A percentile compares a stretch with the other conserved stretches of the same genome.
phyloP scores from a whole-genome alignment of 2,329 filamentous ascomycete genomes.

The Aspergillus novoparasiticus region DNA sequence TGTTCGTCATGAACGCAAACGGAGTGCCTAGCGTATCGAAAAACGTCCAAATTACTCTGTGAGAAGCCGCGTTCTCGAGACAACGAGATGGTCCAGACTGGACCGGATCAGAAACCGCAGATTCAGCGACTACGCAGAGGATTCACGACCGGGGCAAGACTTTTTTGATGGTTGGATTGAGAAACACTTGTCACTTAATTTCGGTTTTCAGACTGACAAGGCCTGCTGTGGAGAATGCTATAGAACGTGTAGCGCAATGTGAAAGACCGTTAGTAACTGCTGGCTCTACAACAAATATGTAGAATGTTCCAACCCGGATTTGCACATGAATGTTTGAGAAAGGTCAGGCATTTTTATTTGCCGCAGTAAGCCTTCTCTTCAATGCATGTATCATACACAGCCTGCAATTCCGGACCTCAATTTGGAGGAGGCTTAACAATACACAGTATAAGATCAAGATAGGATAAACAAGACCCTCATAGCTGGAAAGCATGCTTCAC shows the following conservation, averaged over 20 bases:
- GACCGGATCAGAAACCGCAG: no score
- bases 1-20: conserved; percentile 51
- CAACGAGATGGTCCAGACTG: background rate
- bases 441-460: no score
- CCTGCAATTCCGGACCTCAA: no score
- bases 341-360: background rate
- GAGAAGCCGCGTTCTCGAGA: background rate
- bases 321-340: no score
- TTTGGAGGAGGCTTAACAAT: no score
- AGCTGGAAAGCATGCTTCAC: background rate
- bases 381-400: no score
- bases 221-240: background rate
- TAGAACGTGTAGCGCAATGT: no score
- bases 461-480: no score
- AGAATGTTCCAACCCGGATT: no score
- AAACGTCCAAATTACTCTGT: background rate
- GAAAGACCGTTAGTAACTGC: background rate
- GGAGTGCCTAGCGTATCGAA: conserved; percentile 50
- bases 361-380: background rate
- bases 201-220: background rate
- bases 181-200: background rate
- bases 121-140: no score
- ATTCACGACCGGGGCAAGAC: no score
- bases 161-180: background rate
- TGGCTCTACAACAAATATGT: background rate